phyloP scores from a whole-genome alignment of 257 asterid genomes.

The Fraxinus americana region DNA sequence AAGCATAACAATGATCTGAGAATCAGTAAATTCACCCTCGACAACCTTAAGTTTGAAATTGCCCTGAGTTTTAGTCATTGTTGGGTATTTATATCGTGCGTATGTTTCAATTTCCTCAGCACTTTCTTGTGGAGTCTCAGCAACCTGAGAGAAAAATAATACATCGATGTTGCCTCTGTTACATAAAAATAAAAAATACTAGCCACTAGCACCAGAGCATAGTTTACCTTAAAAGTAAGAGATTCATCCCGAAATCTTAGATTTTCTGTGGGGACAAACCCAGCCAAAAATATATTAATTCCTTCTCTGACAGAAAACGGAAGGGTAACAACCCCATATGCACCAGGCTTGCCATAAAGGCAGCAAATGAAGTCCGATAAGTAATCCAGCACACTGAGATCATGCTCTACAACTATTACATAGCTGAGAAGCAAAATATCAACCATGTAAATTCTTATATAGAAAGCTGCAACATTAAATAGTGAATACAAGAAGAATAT shows the following conservation, averaged over 20 bases:
- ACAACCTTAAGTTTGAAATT: constrained; percentile 83
- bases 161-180: constrained; percentile 7
- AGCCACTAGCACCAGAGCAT: constrained; percentile 7
- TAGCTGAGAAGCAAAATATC: constrained; percentile 53
- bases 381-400: constrained; percentile 94
- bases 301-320: constrained; percentile 99
- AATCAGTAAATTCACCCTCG: constrained; percentile 99
- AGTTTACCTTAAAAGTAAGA: constrained; percentile 78
- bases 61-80: constrained; percentile 94
- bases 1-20: constrained; percentile 98
- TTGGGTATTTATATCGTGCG: constrained; percentile 86
- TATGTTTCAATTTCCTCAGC: constrained; percentile 90
- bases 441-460: constrained; percentile 9
- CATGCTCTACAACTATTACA: constrained; percentile 97
- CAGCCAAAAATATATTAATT: constrained; percentile 89
- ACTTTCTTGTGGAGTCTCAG: constrained; percentile 91
- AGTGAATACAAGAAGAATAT: constrained; percentile 1
- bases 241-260: constrained; percentile 90
- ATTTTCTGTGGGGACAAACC: constrained; percentile 96
- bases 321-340: constrained; percentile 95
- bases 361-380: constrained; percentile 97
- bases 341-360: constrained; percentile 95
- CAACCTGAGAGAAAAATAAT: constrained; percentile 58
- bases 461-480: constrained; percentile 5
- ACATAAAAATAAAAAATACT: constrained; percentile 4